Evolutionary conservation across 2,329 filamentous ascomycete species (phyloP), one percentile per base, ranked within the genome.

Genomic region (Diaporthe sp.): DNA sequence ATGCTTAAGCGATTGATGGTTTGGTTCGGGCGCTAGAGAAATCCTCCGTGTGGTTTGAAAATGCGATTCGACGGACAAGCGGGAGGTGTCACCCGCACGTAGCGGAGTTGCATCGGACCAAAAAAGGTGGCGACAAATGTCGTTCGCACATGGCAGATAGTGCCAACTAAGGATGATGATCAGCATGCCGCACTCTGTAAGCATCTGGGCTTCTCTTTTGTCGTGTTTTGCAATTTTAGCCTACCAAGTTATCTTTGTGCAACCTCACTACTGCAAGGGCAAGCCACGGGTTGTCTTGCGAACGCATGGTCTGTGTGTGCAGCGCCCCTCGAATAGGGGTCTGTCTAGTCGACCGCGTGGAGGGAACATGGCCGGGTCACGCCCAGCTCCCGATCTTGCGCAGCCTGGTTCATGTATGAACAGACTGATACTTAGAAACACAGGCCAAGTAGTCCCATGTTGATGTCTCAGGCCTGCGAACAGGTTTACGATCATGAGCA

Each of bases 221-320:
- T 67, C 30, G 64, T 40, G 64, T 67, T 52, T 67, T 67, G 64
- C 33, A 67, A 67, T 33, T 50, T 52, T 67, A 67, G 64, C 45
- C 64, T 67, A 67, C 64, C 64, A 67, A 67, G 22, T 68, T 54
- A 12, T 68, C 8, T 54, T 13, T 68, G 64, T 68, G 64, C 47
- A 54, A 68, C 64, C 47, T 54, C 33, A 40, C 64, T 68, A 68
- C 64, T 68, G 64, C 64, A 68, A 68, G 64, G 64, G 47, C 47
- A 52, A 54, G 64, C 64, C 64, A 50, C 40, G n/a, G 47, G 28
- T 40, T 54, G 33, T 33, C n/a, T 68, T 68, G 64, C 64, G 64
- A 68, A 54, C 64, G 35, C 64, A 68, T 68, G 64, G 64, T 68
- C 64, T 68, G 64, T 54, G 64, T 68, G 33, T 54, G 64, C 61